Evolutionary conservation across 306 rosid genomes (phyloP), one percentile per base, ranked within the genome.

Genomic region (Fragaria iinumae): DNA sequence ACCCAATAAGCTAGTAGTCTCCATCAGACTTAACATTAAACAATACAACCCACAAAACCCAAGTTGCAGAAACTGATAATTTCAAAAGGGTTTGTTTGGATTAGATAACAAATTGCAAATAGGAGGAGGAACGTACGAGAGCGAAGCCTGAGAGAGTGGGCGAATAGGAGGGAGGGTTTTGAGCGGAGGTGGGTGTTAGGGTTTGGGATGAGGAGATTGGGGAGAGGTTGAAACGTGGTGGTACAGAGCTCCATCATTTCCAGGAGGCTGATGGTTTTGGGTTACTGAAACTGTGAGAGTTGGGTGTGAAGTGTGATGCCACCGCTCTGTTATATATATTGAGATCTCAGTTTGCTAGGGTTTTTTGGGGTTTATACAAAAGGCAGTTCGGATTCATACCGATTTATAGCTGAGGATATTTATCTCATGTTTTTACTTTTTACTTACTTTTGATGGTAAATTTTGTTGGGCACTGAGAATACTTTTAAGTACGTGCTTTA

Each of bases 231-330:
- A 18, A 73, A 4, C 0, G 80, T 55, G 20, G 71, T 20, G 12
- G 82, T 63, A 39, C 64, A 84, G 11, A 80, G 78, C 72, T 74
- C 82, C 84, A 84, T 84, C 84, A 76, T 76, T 41, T 53, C 32
- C 36, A 27, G 43, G 72, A 41, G 66, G 48, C 57, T 41, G 17
- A 13, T 39, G 1, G 3, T 45, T 45, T 25, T 62, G 34, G 8
- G 66, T 27, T 27, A 34, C 68, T 63, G 68, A 12, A 21, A 63
- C n/a, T 5, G 47, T 5, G 47, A 32, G 3, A 1, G 12, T 39
- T 39, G 27, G 41, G 55, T 39, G 41, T 6, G 44, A 74, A 12
- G 49, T 16, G 21, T 25, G 41, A 43, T 41, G 47, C 47, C 47
- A 43, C 47, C 47, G 47, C 47, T 43, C 57, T 11, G 32, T 27